Percentiles rank a stretch among this genome's conserved stretches.
Evolutionary conservation across 2,329 filamentous ascomycete genomes (phyloP).

Genomic region (Ascochyta viciae-villosae): DNA sequence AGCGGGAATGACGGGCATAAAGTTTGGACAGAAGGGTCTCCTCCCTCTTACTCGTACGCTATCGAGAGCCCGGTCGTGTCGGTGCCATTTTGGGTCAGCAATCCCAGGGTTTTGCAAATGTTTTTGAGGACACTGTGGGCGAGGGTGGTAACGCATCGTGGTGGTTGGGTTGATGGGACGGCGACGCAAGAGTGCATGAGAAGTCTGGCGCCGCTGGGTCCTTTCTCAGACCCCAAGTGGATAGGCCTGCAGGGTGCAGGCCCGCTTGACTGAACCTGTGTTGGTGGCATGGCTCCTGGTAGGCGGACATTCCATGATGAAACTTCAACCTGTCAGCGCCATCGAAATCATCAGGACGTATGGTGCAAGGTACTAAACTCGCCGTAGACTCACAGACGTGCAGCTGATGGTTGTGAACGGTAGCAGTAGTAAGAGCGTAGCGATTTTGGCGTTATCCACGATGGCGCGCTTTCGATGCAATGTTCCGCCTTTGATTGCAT

Average conservation of each 20-base stretch:
- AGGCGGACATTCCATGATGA: conserved; percentile 9
- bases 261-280: conserved; percentile 33
- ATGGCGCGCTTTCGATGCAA: conserved; percentile 19
- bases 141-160: conserved; percentile 28
- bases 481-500: conserved; percentile 25
- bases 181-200: conserved; percentile 32
- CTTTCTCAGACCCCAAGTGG: conserved; percentile 28
- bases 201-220: conserved; percentile 33
- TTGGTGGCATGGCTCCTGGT: conserved; percentile 16
- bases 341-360: conserved; percentile 22
- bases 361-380: conserved; percentile 9
- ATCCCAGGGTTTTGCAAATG: conserved; percentile 11
- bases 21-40: conserved; percentile 44
- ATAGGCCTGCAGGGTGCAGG: conserved; percentile 36
- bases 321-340: conserved; percentile 32
- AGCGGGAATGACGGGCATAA: conserved; percentile 51
- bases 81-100: neutral
- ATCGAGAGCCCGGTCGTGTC: conserved; percentile 23
- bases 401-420: conserved; percentile 3
- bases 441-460: conserved; percentile 10
- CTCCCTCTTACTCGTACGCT: conserved; percentile 27
- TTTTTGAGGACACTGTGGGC: conserved; percentile 12
- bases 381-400: conserved; percentile 1
- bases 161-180: conserved; percentile 26
- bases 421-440: conserved; percentile 23